These are phyloP conservation scores for Xylariomycetidae sp. DNA, from an alignment of 2,329 filamentous ascomycete genomes.

Conservation along the genomic window DNA sequence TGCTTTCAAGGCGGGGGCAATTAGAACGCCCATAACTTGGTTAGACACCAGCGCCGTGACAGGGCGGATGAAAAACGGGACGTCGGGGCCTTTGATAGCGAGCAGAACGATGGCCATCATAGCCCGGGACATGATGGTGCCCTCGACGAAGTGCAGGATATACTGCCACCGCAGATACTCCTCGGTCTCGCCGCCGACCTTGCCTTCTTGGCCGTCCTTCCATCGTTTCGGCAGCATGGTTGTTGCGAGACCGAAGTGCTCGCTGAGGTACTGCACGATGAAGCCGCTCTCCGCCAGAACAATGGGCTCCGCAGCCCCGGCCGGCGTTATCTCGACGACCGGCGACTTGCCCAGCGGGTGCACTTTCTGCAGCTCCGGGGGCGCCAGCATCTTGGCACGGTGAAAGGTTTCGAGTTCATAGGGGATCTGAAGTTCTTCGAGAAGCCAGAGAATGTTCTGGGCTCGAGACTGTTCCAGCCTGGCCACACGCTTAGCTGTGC, in stretches of 20 bases:
- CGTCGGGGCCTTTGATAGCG: constrained; percentile 34
- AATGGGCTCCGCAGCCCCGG: constrained; percentile 35
- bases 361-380: constrained; percentile 66
- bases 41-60: constrained; percentile 41
- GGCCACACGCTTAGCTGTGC: constrained; percentile 2
- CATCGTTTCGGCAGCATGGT: constrained; percentile 47
- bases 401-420: constrained; percentile 80
- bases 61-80: constrained; percentile 50
- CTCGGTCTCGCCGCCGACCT: constrained; percentile 55
- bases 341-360: constrained; percentile 88
- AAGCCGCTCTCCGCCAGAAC: constrained; percentile 76
- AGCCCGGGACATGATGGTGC: constrained; percentile 53
- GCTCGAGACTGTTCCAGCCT: constrained; percentile 82
- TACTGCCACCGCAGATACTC: constrained; percentile 57
- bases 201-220: constrained; percentile 51
- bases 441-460: constrained; percentile 78
- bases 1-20: constrained; percentile 41
- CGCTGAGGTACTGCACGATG: constrained; percentile 76
- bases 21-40: constrained; percentile 33
- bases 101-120: constrained; percentile 17
- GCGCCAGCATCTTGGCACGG: constrained; percentile 62
- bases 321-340: constrained; percentile 57
- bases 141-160: constrained; percentile 80
- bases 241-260: constrained; percentile 47
- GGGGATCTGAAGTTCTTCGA: constrained; percentile 72